A percentile compares a stretch with the other conserved stretches of the same genome.
Evolutionary conservation across 2,329 filamentous ascomycete species (phyloP).

Genomic region (Exophiala aquamarina): DNA sequence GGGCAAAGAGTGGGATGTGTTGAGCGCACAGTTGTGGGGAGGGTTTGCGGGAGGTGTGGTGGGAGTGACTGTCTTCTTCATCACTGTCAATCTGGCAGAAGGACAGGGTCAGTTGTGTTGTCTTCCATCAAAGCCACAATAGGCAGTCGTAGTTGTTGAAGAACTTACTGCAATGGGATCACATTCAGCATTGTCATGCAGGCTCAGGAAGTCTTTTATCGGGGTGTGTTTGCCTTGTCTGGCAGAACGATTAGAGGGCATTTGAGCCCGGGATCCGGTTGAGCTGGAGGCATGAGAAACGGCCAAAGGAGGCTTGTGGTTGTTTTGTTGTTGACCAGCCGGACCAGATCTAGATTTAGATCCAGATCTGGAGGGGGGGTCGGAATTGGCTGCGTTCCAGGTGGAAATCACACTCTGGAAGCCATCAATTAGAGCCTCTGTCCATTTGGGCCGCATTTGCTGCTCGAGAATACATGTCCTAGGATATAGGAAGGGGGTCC

Average conservation of each 20-base stretch:
- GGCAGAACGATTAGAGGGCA: slow-evolving; percentile 8
- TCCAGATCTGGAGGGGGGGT: too few relatives aligned
- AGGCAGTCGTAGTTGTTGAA: not conserved
- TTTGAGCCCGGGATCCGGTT: slow-evolving; percentile 5
- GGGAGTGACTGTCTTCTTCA: slow-evolving; percentile 7
- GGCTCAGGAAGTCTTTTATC: slow-evolving; percentile 3
- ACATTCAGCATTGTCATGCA: slow-evolving; percentile 10
- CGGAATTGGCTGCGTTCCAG: too few relatives aligned
- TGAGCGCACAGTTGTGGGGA: not conserved
- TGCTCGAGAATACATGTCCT: too few relatives aligned
- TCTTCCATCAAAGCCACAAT: not conserved
- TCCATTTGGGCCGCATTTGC: too few relatives aligned
- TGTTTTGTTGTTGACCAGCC: too few relatives aligned
- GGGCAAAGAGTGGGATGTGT: not conserved
- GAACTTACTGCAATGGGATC: slow-evolving; percentile 14
- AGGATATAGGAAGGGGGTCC: too few relatives aligned
- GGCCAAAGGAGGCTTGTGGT: too few relatives aligned
- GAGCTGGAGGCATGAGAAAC: too few relatives aligned
- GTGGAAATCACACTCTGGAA: too few relatives aligned
- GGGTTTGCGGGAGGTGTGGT: not conserved
- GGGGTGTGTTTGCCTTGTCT: slow-evolving; percentile 6
- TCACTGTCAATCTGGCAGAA: slow-evolving; percentile 18
- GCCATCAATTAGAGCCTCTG: too few relatives aligned
- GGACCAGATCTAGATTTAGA: too few relatives aligned
- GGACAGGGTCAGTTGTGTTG: not conserved